Evolutionary conservation across 139 green algal genomes (phyloP).

Genomic region (Gonium pectorale): DNA sequence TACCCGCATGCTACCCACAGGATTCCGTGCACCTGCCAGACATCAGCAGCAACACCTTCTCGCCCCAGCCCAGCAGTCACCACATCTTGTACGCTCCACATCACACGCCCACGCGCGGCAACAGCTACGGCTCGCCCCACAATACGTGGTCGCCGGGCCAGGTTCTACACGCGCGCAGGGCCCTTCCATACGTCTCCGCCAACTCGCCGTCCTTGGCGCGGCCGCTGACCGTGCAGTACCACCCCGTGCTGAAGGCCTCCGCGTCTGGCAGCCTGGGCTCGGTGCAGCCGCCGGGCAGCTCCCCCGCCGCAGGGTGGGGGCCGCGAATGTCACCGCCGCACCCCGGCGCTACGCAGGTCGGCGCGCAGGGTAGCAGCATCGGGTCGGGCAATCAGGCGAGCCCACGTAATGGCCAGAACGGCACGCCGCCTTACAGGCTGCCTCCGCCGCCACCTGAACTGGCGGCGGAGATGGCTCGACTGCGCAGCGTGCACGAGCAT

Average conservation of each 20-base stretch:
- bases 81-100: no score
- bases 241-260: conserved; percentile 39
- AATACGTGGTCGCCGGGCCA: no score
- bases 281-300: no score
- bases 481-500: conserved; percentile 32
- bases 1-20: no score
- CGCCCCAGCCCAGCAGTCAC: not conserved
- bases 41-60: not conserved
- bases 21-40: conserved; percentile 23
- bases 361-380: no score
- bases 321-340: no score
- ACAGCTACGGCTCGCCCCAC: no score
- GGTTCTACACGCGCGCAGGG: not conserved
- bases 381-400: no score
- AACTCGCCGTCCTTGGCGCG: conserved; percentile 12
- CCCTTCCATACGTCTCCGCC: conserved; percentile 29
- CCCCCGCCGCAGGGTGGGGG: no score
- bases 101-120: no score
- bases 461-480: conserved; percentile 31
- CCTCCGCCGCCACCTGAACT: conserved; percentile 26
- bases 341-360: no score
- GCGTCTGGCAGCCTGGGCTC: no score
- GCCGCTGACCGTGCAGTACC: conserved; percentile 37
- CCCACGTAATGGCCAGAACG: not conserved
- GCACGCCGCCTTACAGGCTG: not conserved